Conservation (phyloP, 148 eudicot species). For the Dianthus caryophyllus region DNA sequence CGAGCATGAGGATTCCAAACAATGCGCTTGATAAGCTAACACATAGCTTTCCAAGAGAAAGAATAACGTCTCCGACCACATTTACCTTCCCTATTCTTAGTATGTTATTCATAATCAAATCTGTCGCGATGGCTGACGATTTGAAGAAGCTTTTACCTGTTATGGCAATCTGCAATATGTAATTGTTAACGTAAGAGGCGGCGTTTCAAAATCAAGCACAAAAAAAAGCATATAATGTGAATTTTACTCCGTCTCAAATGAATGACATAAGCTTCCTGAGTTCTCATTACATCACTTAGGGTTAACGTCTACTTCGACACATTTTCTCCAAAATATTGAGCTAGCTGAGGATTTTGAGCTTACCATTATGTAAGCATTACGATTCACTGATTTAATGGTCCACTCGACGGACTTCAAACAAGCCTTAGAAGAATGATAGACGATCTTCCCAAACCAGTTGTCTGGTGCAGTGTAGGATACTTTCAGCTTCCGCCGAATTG, state of each 20-base stretch:
- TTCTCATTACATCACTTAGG: no score
- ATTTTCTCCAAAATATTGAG: no score
- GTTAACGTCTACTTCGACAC: no score
- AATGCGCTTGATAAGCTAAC: constrained; percentile 83
- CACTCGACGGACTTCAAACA: constrained; percentile 63
- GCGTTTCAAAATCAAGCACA: no score
- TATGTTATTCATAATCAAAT: constrained; percentile 79
- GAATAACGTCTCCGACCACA: constrained; percentile 87
- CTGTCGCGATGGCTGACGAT: constrained; percentile 90
- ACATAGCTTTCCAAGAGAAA: constrained; percentile 86
- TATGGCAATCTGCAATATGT: constrained; percentile 96
- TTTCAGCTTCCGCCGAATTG: constrained; percentile 79
- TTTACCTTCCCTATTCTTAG: constrained; percentile 89
- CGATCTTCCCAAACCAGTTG: constrained; percentile 52
- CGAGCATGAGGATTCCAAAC: constrained; percentile 80
- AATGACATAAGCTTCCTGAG: no score
- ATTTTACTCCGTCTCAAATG: no score
- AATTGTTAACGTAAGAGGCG: no score
- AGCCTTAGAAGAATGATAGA: constrained; percentile 50
- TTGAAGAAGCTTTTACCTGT: constrained; percentile 90
- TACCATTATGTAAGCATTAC: constrained; percentile 94
- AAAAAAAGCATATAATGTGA: no score
- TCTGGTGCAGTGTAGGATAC: constrained; percentile 52
- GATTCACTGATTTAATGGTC: constrained; percentile 85
- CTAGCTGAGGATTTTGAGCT: no score